Conservation (phyloP, 2,329 filamentous ascomycete genomes). For the Rhinocladiella similis region DNA sequence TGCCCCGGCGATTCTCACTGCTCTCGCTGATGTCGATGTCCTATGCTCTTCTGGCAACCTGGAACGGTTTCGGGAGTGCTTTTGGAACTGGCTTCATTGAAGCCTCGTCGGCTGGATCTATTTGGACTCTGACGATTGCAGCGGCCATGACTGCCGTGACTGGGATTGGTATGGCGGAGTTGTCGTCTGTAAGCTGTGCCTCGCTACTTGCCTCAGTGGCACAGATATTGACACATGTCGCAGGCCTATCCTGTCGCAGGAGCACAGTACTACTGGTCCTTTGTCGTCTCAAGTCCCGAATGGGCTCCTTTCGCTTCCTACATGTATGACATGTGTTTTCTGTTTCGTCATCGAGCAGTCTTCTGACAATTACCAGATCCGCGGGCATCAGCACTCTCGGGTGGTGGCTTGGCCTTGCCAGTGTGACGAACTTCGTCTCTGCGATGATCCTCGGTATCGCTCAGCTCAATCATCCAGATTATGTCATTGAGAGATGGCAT, state of each 20-base stretch:
- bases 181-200: constrained; percentile 6
- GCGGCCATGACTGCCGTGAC: constrained; percentile 14
- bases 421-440: constrained; percentile 17
- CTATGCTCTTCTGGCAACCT: constrained; percentile 17
- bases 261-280: constrained; percentile 24
- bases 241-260: constrained; percentile 6
- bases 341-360: too few relatives aligned
- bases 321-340: constrained; percentile 1
- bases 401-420: constrained; percentile 20
- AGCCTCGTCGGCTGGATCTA: constrained; percentile 14
- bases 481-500: constrained; percentile 16
- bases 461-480: constrained; percentile 10
- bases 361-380: constrained; percentile 1
- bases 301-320: constrained; percentile 19
- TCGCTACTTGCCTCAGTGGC: background rate
- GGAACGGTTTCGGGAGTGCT: constrained; percentile 17
- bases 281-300: constrained; percentile 10
- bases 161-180: constrained; percentile 18
- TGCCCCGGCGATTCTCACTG: constrained; percentile 16
- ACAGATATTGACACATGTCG: background rate
- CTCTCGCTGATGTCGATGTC: constrained; percentile 14
- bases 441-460: constrained; percentile 18
- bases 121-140: constrained; percentile 18
- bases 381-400: constrained; percentile 18
- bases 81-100: constrained; percentile 18